Conservation (phyloP, 116 monocot species). For the Trichopus zeylanicus region DNA sequence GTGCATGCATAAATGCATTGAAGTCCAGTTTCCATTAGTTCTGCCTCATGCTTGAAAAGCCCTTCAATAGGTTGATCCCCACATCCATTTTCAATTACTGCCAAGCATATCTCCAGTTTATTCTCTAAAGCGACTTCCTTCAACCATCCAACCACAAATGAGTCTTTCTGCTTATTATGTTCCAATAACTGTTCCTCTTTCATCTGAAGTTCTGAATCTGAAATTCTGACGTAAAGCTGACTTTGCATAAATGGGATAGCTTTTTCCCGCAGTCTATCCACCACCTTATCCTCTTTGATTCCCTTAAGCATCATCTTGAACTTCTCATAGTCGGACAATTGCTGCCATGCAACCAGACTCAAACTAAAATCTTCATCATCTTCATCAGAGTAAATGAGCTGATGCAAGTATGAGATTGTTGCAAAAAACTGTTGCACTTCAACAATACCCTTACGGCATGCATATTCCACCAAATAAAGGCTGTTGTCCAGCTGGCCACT, state of each 20-base stretch:
- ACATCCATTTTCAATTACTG: conserved; percentile 76
- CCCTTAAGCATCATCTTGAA: conserved; percentile 74
- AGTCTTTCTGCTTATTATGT: conserved; percentile 8
- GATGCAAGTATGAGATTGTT: conserved; percentile 63
- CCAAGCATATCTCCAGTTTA: conserved; percentile 62
- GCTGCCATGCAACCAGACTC: conserved; percentile 69
- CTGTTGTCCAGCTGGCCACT: conserved; percentile 92
- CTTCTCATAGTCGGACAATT: conserved; percentile 76
- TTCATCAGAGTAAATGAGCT: conserved; percentile 55
- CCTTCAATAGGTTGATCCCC: conserved; percentile 36
- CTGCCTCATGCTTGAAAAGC: conserved; percentile 58
- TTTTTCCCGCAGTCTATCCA: conserved; percentile 46
- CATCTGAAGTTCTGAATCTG: conserved; percentile 12
- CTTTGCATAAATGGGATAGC: conserved; percentile 87
- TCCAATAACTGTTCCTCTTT: conserved; percentile 7
- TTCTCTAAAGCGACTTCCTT: conserved; percentile 73
- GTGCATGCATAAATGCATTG: conserved; percentile 70
- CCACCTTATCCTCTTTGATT: conserved; percentile 44
- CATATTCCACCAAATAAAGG: conserved; percentile 67
- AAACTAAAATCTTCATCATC: conserved; percentile 46
- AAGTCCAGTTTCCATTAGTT: conserved; percentile 56
- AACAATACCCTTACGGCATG: conserved; percentile 52
- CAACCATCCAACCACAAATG: conserved; percentile 73
- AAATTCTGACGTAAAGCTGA: background rate
- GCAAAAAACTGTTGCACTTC: conserved; percentile 63